Evolutionary conservation across 2,329 filamentous ascomycete genomes (phyloP).

Genomic region (Diaporthe ampelina): DNA sequence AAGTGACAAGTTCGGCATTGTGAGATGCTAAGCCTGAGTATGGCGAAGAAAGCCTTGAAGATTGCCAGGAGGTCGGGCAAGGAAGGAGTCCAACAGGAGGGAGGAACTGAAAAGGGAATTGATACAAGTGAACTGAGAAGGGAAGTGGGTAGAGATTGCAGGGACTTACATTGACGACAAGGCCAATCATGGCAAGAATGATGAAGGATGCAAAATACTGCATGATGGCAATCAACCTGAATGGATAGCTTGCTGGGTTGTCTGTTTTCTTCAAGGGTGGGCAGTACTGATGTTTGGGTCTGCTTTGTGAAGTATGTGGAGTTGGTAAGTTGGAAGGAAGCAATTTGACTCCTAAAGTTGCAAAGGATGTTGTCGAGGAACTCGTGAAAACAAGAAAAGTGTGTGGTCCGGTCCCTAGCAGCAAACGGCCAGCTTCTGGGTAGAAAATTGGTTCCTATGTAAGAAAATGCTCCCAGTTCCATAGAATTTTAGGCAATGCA

Average conservation of each 20-base stretch:
- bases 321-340: not conserved
- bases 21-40: too few species aligned
- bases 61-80: not conserved
- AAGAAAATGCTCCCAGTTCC: too few species aligned
- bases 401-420: too few species aligned
- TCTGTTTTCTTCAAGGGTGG: not conserved
- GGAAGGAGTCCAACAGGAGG: not conserved
- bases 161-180: slow-evolving; percentile 8
- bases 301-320: not conserved
- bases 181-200: not conserved
- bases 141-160: not conserved
- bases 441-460: too few species aligned
- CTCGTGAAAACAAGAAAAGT: too few species aligned
- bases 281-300: not conserved
- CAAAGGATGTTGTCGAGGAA: too few species aligned
- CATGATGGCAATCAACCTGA: not conserved
- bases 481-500: too few species aligned
- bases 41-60: not conserved
- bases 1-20: not conserved
- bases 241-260: not conserved
- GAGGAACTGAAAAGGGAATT: not conserved
- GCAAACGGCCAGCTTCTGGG: too few species aligned
- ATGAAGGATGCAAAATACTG: not conserved
- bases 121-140: not conserved
- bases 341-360: too few species aligned